phyloP scores from a whole-genome alignment of 192 early-diverging fungal species.

The Backusella psychrophila region DNA sequence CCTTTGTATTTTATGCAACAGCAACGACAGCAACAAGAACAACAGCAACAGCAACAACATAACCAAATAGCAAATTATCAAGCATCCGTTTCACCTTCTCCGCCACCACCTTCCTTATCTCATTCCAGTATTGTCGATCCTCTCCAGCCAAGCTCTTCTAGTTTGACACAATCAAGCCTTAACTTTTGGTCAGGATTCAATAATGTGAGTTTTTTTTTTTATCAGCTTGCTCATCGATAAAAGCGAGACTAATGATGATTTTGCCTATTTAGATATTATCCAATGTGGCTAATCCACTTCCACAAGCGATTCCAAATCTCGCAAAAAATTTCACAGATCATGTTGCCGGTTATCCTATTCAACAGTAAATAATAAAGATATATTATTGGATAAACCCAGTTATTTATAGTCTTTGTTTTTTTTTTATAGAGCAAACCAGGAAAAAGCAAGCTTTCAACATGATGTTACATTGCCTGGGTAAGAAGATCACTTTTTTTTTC shows the following conservation, averaged over 20 bases:
- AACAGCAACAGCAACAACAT: conserved; percentile 8
- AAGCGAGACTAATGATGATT: not conserved
- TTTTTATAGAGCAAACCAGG: not conserved
- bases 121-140: conserved; percentile 21
- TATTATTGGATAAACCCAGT: not conserved
- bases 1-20: conserved; percentile 20
- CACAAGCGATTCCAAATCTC: conserved; percentile 34
- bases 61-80: not conserved
- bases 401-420: not conserved
- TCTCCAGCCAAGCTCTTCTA: conserved; percentile 13
- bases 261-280: conserved; percentile 19
- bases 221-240: not conserved
- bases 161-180: not conserved
- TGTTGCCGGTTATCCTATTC: conserved; percentile 14
- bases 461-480: conserved; percentile 1
- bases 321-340: conserved; percentile 36
- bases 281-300: conserved; percentile 30
- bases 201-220: conserved; percentile 21
- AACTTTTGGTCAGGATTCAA: conserved; percentile 30
- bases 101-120: conserved; percentile 17
- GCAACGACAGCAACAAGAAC: not conserved
- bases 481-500: not conserved
- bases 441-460: not conserved
- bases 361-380: not conserved
- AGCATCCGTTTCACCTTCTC: not conserved